Evolutionary conservation across 2,329 filamentous ascomycete genomes (phyloP).

Genomic region (Botrytis pseudocinerea): DNA sequence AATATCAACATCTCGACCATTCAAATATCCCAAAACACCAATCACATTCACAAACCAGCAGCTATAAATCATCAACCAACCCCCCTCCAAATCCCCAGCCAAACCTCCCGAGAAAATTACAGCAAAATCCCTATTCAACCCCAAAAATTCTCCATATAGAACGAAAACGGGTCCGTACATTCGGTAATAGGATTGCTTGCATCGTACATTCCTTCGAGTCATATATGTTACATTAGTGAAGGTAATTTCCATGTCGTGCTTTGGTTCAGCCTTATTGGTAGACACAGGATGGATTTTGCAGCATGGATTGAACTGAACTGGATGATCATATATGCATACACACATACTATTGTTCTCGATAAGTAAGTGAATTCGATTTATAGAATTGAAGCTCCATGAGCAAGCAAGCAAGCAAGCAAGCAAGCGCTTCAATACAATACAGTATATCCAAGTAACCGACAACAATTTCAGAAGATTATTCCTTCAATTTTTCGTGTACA

Average conservation of each 20-base stretch:
- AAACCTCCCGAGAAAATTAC: background rate
- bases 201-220: constrained; percentile 3
- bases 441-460: too few relatives aligned
- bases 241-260: background rate
- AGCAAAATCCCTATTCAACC: background rate
- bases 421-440: background rate
- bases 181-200: background rate
- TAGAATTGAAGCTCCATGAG: background rate
- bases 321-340: too few relatives aligned
- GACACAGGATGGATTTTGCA: too few relatives aligned
- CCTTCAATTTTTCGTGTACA: background rate
- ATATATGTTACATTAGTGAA: background rate
- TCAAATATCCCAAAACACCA: too few relatives aligned
- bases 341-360: background rate
- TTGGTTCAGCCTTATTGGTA: background rate
- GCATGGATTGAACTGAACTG: too few relatives aligned
- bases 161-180: background rate
- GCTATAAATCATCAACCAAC: background rate
- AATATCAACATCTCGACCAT: too few relatives aligned
- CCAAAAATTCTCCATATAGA: background rate
- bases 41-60: background rate
- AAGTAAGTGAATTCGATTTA: too few relatives aligned
- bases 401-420: too few relatives aligned
- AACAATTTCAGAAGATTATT: background rate
- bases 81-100: background rate